phyloP scores from a whole-genome alignment of 441 rosid species.

The Erodium trifolium region DNA sequence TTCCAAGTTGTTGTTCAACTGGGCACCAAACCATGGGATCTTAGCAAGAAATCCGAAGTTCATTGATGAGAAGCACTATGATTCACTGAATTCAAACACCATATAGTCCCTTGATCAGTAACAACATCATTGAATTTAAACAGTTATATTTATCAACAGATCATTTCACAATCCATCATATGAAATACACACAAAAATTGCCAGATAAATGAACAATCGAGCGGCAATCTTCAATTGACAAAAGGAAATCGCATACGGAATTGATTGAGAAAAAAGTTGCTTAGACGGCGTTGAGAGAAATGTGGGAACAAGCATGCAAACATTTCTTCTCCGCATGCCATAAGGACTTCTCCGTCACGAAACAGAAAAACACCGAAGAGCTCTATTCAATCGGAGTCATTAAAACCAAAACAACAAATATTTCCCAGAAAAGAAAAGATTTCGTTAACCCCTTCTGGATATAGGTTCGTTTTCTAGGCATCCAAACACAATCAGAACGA shows the following conservation, averaged over 20 bases:
- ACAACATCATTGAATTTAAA: neutral
- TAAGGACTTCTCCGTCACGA: no score
- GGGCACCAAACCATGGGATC: no score
- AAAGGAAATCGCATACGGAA: neutral
- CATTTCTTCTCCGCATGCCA: no score
- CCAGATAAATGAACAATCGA: no score
- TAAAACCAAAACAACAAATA: no score
- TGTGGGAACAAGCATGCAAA: neutral
- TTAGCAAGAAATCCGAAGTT: no score
- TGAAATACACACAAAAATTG: neutral
- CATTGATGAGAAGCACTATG: neutral
- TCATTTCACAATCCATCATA: neutral
- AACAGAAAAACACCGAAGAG: neutral
- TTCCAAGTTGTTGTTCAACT: slow-evolving; percentile 12
- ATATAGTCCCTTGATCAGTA: neutral
- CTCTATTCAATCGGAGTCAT: no score
- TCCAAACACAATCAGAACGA: neutral
- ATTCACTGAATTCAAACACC: neutral
- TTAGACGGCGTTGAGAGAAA: neutral
- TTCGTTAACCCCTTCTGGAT: no score
- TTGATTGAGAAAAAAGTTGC: neutral
- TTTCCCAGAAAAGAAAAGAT: no score
- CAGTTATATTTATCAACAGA: neutral
- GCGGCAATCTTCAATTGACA: neutral
- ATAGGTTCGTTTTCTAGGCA: neutral